Conservation (phyloP, 1,139 yeast genomes). For the Yamadazyma epiphylla region DNA sequence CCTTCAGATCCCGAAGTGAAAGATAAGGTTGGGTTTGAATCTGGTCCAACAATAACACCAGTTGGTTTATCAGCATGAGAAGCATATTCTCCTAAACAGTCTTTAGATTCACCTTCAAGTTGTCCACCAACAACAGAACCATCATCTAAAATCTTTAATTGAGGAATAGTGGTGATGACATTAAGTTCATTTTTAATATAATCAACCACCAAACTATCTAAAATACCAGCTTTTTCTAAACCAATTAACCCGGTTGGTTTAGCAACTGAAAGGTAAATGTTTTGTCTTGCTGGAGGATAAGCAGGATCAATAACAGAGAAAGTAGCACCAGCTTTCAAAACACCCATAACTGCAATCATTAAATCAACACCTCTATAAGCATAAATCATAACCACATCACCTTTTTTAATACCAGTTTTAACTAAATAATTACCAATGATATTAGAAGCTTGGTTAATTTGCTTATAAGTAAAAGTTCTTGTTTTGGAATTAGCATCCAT, state of each 20-base stretch:
- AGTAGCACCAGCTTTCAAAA: slow-evolving; percentile 96
- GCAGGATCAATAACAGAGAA: slow-evolving; percentile 98
- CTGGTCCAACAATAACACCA: slow-evolving; percentile 96
- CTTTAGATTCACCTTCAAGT: slow-evolving; percentile 26
- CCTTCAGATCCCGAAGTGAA: slow-evolving; percentile 99
- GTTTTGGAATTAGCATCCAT: slow-evolving; percentile 52
- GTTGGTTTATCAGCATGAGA: slow-evolving; percentile 54
- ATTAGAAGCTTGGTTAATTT: slow-evolving; percentile 91
- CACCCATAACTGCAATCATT: slow-evolving; percentile 97
- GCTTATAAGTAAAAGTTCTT: slow-evolving; percentile 75
- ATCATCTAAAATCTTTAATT: slow-evolving; percentile 69
- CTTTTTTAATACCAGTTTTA: slow-evolving; percentile 74
- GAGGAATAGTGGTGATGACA: slow-evolving; percentile 71
- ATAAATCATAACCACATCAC: slow-evolving; percentile 96
- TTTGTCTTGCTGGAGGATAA: slow-evolving; percentile 97
- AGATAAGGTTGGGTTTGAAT: slow-evolving; percentile 91
- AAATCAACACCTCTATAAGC: slow-evolving; percentile 97
- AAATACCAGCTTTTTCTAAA: slow-evolving; percentile 81
- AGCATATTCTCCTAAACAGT: slow-evolving; percentile 48
- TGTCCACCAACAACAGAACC: slow-evolving; percentile 70
- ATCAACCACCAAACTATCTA: slow-evolving; percentile 72
- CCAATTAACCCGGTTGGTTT: slow-evolving; percentile 89
- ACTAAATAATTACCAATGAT: slow-evolving; percentile 87
- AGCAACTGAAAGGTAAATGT: slow-evolving; percentile 86
- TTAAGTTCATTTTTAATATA: slow-evolving; percentile 70